Base-by-base conservation (phyloP, 1,284 basidiomycete species). In the Marasmius fiardii region DNA sequence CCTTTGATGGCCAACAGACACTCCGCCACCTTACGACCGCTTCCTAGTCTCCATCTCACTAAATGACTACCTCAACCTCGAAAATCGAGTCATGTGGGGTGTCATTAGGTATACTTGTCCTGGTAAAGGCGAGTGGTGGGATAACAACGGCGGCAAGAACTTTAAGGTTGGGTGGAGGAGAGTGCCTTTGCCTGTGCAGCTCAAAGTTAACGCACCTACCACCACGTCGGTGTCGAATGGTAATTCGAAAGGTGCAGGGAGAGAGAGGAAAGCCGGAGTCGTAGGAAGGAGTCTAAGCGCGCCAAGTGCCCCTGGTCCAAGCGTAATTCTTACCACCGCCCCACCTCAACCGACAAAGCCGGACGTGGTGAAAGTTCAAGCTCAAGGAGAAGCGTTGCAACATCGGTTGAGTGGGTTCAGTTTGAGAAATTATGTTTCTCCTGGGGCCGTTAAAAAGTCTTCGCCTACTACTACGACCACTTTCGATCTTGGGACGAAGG, bases 111-210 rank as follows among this genome's bases (percentile, higher is more conserved):
- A 47, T 35, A 51, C 23, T 16, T 45, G 33, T 33, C 35, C 39
- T 12, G 63, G 59, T 3, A 64, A 74, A 60, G 68, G 85, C 65
- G 73, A 86, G 77, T 79, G 82, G 78, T 97, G 95, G 95, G 95
- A 97, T 74, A 96, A 95, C 71, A 97, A 96, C 65, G 74, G 70
- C 14, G 88, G 86, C 1, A 65, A 70, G 63, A 95, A 97, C 71
- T 97, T 95, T 73, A 75, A 82, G 52, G 76, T 97, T 55, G 73
- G 67, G 26, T 58, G 39, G 51, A 35, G 43, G 45, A 51, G 43
- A 20, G 50, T 28, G 14, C 31, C 14, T n/a, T 43, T 39, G 16
- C 23, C 24, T 8, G 43, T 44, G n/a, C n/a, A n/a, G n/a, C n/a
- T n/a, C n/a, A n/a, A n/a, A n/a, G n/a, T n/a, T n/a, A n/a, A n/a